Evolutionary conservation across 169 alveolate genomes (phyloP).

Genomic region (Sarcocystis neurona): DNA sequence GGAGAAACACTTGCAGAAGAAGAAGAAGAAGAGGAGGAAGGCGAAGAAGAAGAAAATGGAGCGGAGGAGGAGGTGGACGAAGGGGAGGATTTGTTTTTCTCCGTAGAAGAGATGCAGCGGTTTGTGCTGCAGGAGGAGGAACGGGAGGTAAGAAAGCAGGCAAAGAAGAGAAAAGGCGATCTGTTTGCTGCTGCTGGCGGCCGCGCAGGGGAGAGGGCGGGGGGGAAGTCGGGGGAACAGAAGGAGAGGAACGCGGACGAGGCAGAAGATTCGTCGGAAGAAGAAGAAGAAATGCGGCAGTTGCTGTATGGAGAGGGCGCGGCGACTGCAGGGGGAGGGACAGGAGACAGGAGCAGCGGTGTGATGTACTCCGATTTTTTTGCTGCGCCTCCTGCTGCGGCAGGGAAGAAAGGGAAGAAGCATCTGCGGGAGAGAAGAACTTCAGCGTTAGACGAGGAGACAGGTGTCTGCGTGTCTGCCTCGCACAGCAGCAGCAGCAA

Average conservation of each 20-base stretch:
- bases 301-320: too few species aligned
- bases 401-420: conserved; percentile 22
- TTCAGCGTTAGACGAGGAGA: not conserved
- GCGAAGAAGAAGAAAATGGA: not conserved
- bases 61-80: not conserved
- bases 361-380: conserved; percentile 15
- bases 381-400: not conserved
- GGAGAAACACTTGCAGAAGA: not conserved
- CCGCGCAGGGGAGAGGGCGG: not conserved
- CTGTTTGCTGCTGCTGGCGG: not conserved
- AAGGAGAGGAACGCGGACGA: not conserved
- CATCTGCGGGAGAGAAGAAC: conserved; percentile 32
- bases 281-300: not conserved
- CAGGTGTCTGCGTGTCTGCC: not conserved
- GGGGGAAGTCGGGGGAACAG: not conserved
- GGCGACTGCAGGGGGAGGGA: too few species aligned
- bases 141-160: not conserved
- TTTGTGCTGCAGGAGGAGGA: conserved; percentile 21
- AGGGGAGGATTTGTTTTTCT: conserved; percentile 1
- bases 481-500: not conserved
- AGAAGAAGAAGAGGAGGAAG: not conserved
- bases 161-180: not conserved
- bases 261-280: not conserved
- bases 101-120: conserved; percentile 18
- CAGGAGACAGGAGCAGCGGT: too few species aligned